Evolutionary conservation across 805 yeast genomes (phyloP), one percentile per base, ranked within the genome.

Genomic region (Sungouiella blattae): DNA sequence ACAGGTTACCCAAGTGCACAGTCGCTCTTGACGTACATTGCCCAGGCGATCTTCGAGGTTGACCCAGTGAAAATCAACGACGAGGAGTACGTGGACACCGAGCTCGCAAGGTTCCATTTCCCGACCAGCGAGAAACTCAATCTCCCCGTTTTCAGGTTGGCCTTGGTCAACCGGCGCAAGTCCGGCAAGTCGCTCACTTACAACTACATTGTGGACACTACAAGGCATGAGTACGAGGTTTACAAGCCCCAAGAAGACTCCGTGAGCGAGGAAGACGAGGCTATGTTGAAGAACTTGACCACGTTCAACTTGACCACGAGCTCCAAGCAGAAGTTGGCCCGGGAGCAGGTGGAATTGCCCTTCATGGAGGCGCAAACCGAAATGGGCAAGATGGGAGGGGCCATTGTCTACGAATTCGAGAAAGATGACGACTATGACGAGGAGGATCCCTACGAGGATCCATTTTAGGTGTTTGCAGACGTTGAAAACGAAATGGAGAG

Each of bases 371-470:
- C 98, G 0, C 98, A 91, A 52, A 69, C 75, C 38, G 75, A 78
- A 22, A 64, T 76, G 32, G 74, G 74, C 0, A 53, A 67, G 2
- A 47, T 55, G 13, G 96, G 95, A 35, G 96, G 98, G 13, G 97
- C 98, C 1, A 89, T 93, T 47, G 95, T 91, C 4, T 91, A 91
- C 54, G 93, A 93, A 54, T 93, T 80, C 55, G 98, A 93, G 52
- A 87, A 89, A 54, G 98, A 91, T 58, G 98, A 91, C 57, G 98
- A 91, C 58, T 91, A 89, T 54, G 98, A 91, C 53, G 98, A 91
- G 57, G 98, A 93, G 50, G 98, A 91, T 60, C 97, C 98, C 0
- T 91, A 81, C 53, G 98, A 91, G 56, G 98, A 91, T 54, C 98
- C 98, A 5, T 88, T 87, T 53, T 88, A 60, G 58, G n/a, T n/a